These are phyloP conservation scores for Corylus americana DNA, from an alignment of 306 rosid species.

Conservation along the genomic window DNA sequence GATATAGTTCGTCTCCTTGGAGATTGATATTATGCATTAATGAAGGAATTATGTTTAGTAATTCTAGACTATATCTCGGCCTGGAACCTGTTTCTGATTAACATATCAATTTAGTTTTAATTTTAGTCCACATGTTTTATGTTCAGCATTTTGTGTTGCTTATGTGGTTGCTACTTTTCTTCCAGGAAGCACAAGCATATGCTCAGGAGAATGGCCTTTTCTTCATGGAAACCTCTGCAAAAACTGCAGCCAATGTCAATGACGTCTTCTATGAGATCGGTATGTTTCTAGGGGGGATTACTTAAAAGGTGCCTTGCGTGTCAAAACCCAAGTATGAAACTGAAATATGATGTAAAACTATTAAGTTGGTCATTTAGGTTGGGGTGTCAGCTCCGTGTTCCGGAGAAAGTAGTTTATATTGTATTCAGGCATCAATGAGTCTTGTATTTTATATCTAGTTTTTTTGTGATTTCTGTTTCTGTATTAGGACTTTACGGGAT, in stretches of 20 bases:
- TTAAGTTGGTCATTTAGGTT: background rate
- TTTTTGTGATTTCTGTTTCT: background rate
- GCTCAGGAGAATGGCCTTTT: constrained; percentile 64
- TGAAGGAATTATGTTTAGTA: too few relatives aligned
- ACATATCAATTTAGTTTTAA: background rate
- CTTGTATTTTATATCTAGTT: background rate
- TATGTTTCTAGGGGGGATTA: constrained; percentile 18
- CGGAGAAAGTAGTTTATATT: background rate
- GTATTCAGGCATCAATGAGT: background rate
- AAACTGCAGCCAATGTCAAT: constrained; percentile 59
- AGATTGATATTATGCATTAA: too few relatives aligned
- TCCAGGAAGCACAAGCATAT: constrained; percentile 59
- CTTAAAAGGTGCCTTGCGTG: constrained; percentile 5
- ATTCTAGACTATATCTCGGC: too few relatives aligned
- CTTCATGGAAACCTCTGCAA: constrained; percentile 67
- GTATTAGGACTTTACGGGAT: background rate
- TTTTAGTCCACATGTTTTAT: background rate
- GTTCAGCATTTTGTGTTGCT: constrained; percentile 14
- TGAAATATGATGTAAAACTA: background rate
- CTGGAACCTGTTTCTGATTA: background rate
- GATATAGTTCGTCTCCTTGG: too few relatives aligned
- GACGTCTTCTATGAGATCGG: constrained; percentile 63
- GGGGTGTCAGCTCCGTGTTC: background rate
- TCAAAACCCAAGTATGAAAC: background rate
- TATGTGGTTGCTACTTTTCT: constrained; percentile 6